These are phyloP conservation scores for Eucalyptus erythrocorys DNA, from an alignment of 345 rosid species.

Conservation along the genomic window DNA sequence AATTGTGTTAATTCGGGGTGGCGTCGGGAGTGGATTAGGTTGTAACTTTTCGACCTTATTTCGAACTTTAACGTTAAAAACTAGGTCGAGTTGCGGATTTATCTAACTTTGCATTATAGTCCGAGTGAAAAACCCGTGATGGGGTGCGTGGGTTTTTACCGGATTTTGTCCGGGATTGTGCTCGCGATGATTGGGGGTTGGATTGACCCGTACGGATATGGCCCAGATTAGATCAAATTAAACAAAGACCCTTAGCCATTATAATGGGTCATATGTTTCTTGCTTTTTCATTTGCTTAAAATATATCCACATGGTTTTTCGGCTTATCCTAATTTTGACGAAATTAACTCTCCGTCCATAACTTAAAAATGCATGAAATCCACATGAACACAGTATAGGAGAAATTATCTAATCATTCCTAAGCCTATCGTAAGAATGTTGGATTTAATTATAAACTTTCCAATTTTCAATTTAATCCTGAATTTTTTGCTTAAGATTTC, in stretches of 20 bases:
- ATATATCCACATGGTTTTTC: neutral
- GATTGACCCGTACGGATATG: neutral
- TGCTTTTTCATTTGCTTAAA: neutral
- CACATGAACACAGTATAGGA: fast-evolving
- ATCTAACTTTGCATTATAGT: neutral
- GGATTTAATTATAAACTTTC: neutral
- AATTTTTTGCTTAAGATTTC: neutral
- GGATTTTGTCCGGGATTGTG: neutral
- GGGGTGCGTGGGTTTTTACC: neutral
- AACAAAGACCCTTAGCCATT: neutral
- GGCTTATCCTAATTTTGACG: neutral
- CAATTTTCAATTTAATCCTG: fast-evolving
- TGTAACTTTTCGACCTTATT: neutral
- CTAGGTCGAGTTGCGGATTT: neutral
- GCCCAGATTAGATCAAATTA: neutral
- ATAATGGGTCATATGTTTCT: neutral
- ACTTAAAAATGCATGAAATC: neutral
- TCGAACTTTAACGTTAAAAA: neutral
- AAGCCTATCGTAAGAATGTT: fast-evolving
- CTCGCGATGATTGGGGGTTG: neutral
- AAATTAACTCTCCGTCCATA: neutral
- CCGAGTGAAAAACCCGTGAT: neutral
- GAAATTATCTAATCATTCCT: neutral
- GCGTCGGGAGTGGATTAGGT: neutral
- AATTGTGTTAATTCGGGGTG: neutral